Conservation (phyloP, 306 rosid species). For the Neltuma alba region DNA sequence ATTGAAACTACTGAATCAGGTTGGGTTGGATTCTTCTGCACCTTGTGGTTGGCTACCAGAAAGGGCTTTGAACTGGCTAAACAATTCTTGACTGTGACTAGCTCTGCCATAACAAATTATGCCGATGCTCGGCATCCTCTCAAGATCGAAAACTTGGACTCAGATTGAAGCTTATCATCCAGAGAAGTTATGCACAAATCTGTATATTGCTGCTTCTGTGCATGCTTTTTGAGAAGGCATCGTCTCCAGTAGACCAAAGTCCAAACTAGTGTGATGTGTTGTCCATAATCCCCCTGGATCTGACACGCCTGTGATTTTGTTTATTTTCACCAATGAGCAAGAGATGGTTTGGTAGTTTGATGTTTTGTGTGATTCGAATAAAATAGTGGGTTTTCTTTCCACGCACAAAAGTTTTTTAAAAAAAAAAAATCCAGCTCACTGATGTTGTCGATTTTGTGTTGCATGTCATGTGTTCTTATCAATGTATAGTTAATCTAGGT, state of each 20-base stretch:
- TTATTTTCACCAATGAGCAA: neutral
- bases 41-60: conserved; percentile 58
- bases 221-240: conserved; percentile 21
- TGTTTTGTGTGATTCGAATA: conserved; percentile 26
- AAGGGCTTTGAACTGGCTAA: conserved; percentile 66
- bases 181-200: conserved; percentile 7
- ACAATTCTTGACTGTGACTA: conserved; percentile 47
- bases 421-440: neutral
- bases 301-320: conserved; percentile 1
- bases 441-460: neutral
- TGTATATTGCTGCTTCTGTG: neutral
- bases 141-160: conserved; percentile 16
- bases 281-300: conserved; percentile 9
- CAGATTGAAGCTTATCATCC: conserved; percentile 20
- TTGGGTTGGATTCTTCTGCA: conserved; percentile 75
- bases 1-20: conserved; percentile 51
- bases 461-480: neutral
- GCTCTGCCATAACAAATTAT: conserved; percentile 66
- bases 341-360: conserved; percentile 15
- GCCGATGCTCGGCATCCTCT: conserved; percentile 55
- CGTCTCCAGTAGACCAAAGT: conserved; percentile 3
- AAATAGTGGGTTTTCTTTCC: conserved; percentile 16
- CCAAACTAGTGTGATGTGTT: conserved; percentile 7
- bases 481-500: neutral
- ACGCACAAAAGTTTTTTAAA: no score